These are phyloP conservation scores for Helianthus annuus DNA, from an alignment of 129 eudicot genomes.

Conservation along the genomic window HanXRQr2.0-SUNRISE NC_035449.2:80697997-80698496, in stretches of 20 bases:
- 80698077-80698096: not conserved
- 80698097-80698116: no score
- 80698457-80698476: no score
- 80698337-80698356: not conserved
- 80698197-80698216: no score
- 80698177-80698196: no score
- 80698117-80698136: no score
- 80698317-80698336: not conserved
- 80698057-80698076: not conserved
- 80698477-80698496: no score
- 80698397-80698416: not conserved
- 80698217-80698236: no score
- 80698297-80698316: not conserved
- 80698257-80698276: not conserved
- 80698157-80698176: no score
- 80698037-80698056: not conserved
- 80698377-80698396: not conserved
- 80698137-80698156: no score
- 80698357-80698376: not conserved
- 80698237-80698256: no score
- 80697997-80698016: not conserved
- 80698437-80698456: not conserved
- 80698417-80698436: not conserved
- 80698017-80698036: not conserved
- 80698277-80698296: slow-evolving; percentile 4